A percentile compares a stretch with the other conserved stretches of the same genome.
phyloP scores from a whole-genome alignment of 1,284 basidiomycete species.

The Leccinum angustisporum region DNA sequence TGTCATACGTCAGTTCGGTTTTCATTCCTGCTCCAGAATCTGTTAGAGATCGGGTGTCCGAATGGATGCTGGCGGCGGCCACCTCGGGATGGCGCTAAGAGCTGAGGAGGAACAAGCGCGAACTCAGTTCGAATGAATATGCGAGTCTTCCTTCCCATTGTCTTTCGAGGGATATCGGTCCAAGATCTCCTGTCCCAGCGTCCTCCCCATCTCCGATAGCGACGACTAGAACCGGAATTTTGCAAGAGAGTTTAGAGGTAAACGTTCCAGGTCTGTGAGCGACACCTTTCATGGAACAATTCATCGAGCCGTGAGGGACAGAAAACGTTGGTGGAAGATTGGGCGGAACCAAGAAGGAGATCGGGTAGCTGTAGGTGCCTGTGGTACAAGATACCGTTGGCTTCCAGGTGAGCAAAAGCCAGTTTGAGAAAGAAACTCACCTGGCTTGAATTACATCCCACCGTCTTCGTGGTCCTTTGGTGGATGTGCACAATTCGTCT shows the following conservation, averaged over 20 bases:
- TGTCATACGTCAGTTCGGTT: conserved; percentile 40
- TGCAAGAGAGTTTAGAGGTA: conserved; percentile 72
- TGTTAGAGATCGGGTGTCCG: conserved; percentile 1
- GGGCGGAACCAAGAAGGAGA: conserved; percentile 85
- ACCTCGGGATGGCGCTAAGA: conserved; percentile 12
- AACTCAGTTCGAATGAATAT: conserved; percentile 81
- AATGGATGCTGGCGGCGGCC: background rate
- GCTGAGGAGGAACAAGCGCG: conserved; percentile 85
- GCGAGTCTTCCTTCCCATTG: conserved; percentile 93
- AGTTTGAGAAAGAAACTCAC: conserved; percentile 40
- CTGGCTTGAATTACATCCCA: conserved; percentile 94
- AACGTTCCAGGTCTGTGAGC: conserved; percentile 89
- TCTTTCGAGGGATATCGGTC: conserved; percentile 66
- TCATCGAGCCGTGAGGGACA: conserved; percentile 78
- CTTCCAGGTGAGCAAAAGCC: background rate
- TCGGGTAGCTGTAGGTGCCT: conserved; percentile 94
- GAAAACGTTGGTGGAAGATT: conserved; percentile 81
- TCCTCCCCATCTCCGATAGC: conserved; percentile 53
- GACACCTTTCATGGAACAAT: conserved; percentile 80
- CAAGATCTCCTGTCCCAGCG: conserved; percentile 49
- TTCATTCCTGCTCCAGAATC: conserved; percentile 7
- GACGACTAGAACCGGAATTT: conserved; percentile 77
- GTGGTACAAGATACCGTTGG: conserved; percentile 1
- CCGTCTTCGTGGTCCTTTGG: conserved; percentile 48
- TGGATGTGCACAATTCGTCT: conserved; percentile 16